Base-by-base conservation (phyloP, 257 asterid genomes). In the Capsicum pubescens region DNA sequence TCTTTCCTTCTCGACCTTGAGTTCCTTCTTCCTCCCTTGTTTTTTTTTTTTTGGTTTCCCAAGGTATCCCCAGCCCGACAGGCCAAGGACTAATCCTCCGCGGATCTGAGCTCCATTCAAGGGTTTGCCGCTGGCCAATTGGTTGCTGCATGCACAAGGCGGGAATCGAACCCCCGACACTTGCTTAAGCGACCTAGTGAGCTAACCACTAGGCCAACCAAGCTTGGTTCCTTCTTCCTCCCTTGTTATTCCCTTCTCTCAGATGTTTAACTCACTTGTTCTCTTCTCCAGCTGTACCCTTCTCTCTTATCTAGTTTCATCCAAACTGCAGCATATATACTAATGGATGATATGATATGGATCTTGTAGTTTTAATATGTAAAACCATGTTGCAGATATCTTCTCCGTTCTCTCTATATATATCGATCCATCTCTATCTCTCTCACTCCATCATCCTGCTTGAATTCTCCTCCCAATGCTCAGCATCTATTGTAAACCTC, bases 401-500 rank as follows among this genome's bases (percentile, higher is more conserved):
- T 61, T 19, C 36, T 74, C 80, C 80, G n/a, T 39, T 69, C 55
- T 69, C 77, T n/a, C 11, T 35, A 2, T 10, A 9, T 52, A 52
- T 52, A 52, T 52, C 56, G 10, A 52, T 6, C 60, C 60, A 13
- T 56, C 26, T 42, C 54, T 42, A 8, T 42, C 52, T 39, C 54
- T 39, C 77, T 63, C 42, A 6, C 69, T 52, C 80, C 60, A 21
- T 74, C 61, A 12, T 50, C 21, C 42, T 12, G 7, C 44, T 48
- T 74, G 61, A 50, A 7, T 26, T 52, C 6, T 74, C 80, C 44
- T 74, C 19, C 42, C 61, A 74, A 12, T 21, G 80, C 80, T 19
- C 44, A 74, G 42, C 80, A 74, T 12, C 61, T 50, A 74, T 74
- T 50, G 19, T 50, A 69, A 42, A 68, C 59, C 80, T 72, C 80